These are phyloP conservation scores for Pulveroboletus ravenelii DNA, from an alignment of 768 basidiomycete genomes.

Conservation along the genomic window DNA sequence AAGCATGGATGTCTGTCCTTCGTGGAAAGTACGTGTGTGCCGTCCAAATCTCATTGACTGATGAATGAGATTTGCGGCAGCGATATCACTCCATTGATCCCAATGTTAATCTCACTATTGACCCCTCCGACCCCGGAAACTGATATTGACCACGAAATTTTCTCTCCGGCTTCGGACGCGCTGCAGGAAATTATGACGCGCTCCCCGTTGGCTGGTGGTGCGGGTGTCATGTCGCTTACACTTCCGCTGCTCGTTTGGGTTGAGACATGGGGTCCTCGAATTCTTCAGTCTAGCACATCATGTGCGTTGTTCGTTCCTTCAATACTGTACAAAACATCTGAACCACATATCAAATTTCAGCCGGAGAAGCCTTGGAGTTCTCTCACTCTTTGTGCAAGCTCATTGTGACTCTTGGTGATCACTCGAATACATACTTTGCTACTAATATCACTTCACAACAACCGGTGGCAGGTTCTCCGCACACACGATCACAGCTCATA, in stretches of 20 bases:
- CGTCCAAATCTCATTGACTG: not conserved
- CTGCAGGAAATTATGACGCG: conserved; percentile 75
- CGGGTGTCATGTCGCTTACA: conserved; percentile 66
- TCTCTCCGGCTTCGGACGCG: conserved; percentile 63
- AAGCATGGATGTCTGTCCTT: conserved; percentile 75
- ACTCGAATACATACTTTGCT: conserved; percentile 77
- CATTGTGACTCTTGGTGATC: conserved; percentile 77
- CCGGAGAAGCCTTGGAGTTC: conserved; percentile 41
- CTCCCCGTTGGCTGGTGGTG: conserved; percentile 67
- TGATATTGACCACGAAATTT: conserved; percentile 46
- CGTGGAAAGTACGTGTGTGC: conserved; percentile 54
- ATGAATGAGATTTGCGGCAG: conserved; percentile 31
- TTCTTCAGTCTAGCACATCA: conserved; percentile 37
- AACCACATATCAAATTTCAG: conserved; percentile 7
- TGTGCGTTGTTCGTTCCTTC: conserved; percentile 27
- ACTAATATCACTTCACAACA: conserved; percentile 52
- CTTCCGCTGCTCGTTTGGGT: conserved; percentile 86
- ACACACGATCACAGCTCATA: conserved; percentile 46
- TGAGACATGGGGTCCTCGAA: conserved; percentile 45
- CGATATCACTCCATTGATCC: conserved; percentile 66
- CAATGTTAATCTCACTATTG: conserved; percentile 51
- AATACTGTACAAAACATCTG: not conserved
- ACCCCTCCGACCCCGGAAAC: conserved; percentile 26
- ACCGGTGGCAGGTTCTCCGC: conserved; percentile 32
- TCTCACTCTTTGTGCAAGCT: conserved; percentile 78